Base-by-base conservation (phyloP, 345 rosid genomes). In the Eucalyptus polyanthemos region DNA sequence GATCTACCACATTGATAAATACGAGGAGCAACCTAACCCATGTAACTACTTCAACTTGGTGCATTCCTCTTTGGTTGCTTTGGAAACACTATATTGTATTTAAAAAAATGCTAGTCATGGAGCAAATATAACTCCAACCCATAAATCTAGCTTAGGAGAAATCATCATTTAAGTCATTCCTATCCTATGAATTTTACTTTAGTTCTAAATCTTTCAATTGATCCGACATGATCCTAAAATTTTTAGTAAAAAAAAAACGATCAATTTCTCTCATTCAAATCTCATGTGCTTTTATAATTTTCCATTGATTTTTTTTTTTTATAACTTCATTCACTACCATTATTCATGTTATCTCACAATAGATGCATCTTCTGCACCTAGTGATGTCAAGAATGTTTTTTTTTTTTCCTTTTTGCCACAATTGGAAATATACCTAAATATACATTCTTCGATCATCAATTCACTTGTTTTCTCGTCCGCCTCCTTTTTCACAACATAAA, bases 171-270 rank as follows among this genome's bases (percentile, higher is more conserved):
- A 2, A 60, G 8, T 27, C 67, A 24, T 60, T 27, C 62, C 0
- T 11, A 25, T 10, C 3, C 0, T 24, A 56, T 9, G 29, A 24
- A 56, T 56, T 56, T 22, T 56, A 24, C 0, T 24, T 56, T 56
- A 56, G 2, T 22, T 56, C 6, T 56, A 24, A 24, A 56, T 25
- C 1, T 24, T 56, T 56, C 3, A 56, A 56, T 56, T 56, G 3
- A 2, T 56, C 2, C 1, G 1, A 56, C 2, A 1, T 22, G 6
- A 11, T 24, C 2, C 29, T 56, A 56, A 22, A 56, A 56, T 2
- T 56, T 56, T 24, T 24, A 56, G 3, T 56, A 56, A 24, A 56
- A 4, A 12, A 56, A 56, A 56, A 56, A 24, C 0, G 1, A 56
- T 56, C 29, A 56, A 56, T 56, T 56, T 56, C 6, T 56, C 62